phyloP scores from a whole-genome alignment of 2,329 filamentous ascomycete species.

The Samsoniella hepiali region DNA sequence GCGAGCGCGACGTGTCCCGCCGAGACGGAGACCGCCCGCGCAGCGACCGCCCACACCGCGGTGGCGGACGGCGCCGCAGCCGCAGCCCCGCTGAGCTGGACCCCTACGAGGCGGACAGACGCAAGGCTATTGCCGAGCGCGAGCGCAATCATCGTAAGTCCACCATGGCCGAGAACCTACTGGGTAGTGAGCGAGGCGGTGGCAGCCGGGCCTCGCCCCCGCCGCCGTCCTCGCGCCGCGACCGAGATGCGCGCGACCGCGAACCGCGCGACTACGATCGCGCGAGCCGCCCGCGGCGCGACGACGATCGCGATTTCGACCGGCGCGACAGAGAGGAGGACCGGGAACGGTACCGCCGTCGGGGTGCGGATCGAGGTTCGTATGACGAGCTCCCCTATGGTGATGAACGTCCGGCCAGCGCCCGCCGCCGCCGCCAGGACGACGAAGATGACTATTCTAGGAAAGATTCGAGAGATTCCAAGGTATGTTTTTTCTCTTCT shows the following conservation, averaged over 20 bases:
- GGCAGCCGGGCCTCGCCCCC: conserved; percentile 39
- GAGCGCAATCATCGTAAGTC: conserved; percentile 89
- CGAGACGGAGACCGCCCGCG: conserved; percentile 58
- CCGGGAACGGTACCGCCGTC: conserved; percentile 84
- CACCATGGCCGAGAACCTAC: conserved; percentile 62
- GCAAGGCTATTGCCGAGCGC: conserved; percentile 88
- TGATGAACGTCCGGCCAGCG: conserved; percentile 62
- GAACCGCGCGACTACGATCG: conserved; percentile 49
- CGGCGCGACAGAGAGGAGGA: conserved; percentile 85
- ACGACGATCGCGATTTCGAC: conserved; percentile 70
- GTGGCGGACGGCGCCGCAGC: conserved; percentile 60
- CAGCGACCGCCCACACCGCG: conserved; percentile 63
- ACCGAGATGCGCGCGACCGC: conserved; percentile 33
- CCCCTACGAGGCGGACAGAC: conserved; percentile 90
- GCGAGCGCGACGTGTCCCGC: conserved; percentile 53
- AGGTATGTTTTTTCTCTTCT: conserved; percentile 45
- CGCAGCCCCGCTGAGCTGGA: conserved; percentile 82
- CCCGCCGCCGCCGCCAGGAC: conserved; percentile 74
- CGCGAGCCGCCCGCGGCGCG: conserved; percentile 53
- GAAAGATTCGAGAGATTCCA: conserved; percentile 63
- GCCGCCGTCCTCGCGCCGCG: conserved; percentile 41
- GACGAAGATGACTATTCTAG: conserved; percentile 69
- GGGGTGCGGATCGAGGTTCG: conserved; percentile 69
- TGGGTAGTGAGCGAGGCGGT: conserved; percentile 35
- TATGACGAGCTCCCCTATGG: conserved; percentile 91